Conservation (phyloP, 2,329 filamentous ascomycete species). For the Cadophora sp. region DNA sequence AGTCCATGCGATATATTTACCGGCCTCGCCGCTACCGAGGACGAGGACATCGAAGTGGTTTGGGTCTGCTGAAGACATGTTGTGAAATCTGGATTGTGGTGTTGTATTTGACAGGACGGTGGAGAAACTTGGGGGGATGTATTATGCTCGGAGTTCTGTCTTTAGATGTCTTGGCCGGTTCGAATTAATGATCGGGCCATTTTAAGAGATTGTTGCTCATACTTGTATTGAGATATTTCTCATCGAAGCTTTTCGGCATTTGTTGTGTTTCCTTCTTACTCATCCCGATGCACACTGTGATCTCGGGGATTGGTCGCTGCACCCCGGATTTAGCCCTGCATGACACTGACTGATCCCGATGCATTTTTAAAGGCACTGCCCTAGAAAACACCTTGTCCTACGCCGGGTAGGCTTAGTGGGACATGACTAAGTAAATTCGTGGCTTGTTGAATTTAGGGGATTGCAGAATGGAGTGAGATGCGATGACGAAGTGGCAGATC, state of each 20-base stretch:
- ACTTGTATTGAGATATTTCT: background rate
- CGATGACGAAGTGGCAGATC: background rate
- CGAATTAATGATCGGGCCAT: background rate
- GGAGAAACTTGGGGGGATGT: background rate
- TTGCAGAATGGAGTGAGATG: background rate
- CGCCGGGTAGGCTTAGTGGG: background rate
- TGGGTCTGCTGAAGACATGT: background rate
- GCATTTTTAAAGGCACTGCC: background rate
- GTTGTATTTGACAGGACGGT: background rate
- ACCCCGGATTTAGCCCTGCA: slow-evolving; percentile 1
- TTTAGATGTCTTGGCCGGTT: background rate
- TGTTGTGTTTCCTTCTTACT: slow-evolving; percentile 1
- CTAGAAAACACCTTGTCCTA: background rate
- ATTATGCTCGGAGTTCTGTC: background rate
- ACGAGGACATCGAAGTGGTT: slow-evolving; percentile 8
- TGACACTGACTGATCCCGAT: background rate
- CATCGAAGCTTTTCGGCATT: background rate
- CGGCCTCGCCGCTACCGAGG: slow-evolving; percentile 22
- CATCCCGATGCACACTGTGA: background rate
- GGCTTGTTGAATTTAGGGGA: too few species aligned
- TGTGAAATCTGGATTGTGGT: background rate
- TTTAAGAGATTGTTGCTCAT: background rate
- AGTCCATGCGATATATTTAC: slow-evolving; percentile 20
- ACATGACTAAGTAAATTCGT: background rate
- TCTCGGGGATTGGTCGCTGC: slow-evolving; percentile 7